phyloP scores from a whole-genome alignment of 257 asterid species.

The Nicotiana otophora region DNA sequence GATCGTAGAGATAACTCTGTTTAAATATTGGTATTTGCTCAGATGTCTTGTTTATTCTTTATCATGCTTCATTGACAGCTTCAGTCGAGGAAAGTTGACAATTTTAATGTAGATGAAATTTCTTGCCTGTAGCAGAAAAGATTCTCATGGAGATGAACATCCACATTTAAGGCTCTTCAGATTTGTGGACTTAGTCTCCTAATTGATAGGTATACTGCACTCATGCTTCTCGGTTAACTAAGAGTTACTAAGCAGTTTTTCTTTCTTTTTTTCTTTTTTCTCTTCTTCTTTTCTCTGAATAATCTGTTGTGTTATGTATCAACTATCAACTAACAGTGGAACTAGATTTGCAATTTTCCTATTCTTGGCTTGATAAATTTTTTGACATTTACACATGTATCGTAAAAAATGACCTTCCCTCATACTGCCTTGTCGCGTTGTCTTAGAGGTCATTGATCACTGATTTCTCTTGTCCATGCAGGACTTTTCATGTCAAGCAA shows the following conservation, averaged over 20 bases:
- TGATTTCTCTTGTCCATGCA: background rate
- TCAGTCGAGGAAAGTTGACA: background rate
- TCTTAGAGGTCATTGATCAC: background rate
- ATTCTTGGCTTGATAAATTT: background rate
- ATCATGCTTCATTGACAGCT: background rate
- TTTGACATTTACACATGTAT: background rate
- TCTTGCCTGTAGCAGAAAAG: background rate
- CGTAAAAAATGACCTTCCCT: background rate
- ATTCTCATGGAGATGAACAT: background rate
- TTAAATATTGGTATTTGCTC: background rate
- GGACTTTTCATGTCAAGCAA: constrained; percentile 18
- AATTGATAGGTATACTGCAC: background rate
- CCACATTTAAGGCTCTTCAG: background rate
- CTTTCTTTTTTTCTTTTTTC: background rate
- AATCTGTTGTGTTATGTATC: background rate
- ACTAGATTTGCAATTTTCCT: background rate
- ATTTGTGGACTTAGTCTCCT: background rate
- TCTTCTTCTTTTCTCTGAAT: background rate
- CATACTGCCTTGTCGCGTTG: background rate
- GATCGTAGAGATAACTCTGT: background rate
- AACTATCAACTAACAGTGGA: background rate
- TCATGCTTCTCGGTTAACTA: background rate
- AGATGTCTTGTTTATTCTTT: background rate
- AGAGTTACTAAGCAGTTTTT: background rate
- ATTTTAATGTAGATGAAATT: background rate